Evolutionary conservation across 1,284 basidiomycete species (phyloP), one percentile per base, ranked within the genome.

Genomic region (Malassezia japonica): DNA sequence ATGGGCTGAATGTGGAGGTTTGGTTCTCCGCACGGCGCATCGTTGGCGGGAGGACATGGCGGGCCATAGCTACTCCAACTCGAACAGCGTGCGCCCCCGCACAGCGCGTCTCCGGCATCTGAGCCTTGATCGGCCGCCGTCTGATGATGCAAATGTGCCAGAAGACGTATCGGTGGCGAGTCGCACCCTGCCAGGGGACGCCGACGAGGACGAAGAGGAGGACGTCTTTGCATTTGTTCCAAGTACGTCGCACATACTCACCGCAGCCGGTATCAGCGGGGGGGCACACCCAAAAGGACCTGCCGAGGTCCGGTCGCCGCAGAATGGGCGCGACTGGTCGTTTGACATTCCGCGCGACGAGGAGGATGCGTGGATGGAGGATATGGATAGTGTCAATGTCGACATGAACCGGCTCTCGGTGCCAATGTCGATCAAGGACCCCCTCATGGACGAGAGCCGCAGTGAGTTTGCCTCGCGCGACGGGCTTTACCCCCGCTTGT

Each of bases 161-260:
- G 44, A 36, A 18, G 44, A 35, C 15, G 44, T 20, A 6, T 44
- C 42, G 20, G 6, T 16, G 18, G 29, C 18, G 15, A 44, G 10
- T 16, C 42, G 33, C 20, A 13, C 6, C 33, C 10, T 34, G 7
- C 7, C 6, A 13, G 33, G 6, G 9, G 33, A 34, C 9, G 56
- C 62, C 20, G 58, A 65, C 24, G 57, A 53, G 50, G 57, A 62
- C 16, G 59, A 70, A 28, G 67, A 70, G 20, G 68, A 61, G 3
- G 62, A 67, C 32, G 66, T 72, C 33, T 72, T 72, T 57, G 70
- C 70, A 16, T 72, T 70, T 33, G 58, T 63, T 9, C 65, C 63
- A 24, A 63, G 57, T 56, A 54, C 48, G 55, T 60, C 12, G 13
- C 32, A 2, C 15, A 4, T 18, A 40, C 25, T 42, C 4, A 42